A percentile compares a stretch with the other conserved stretches of the same genome.
Evolutionary conservation across 2,329 filamentous ascomycete species (phyloP).

Genomic region (Cordyceps militaris): DNA sequence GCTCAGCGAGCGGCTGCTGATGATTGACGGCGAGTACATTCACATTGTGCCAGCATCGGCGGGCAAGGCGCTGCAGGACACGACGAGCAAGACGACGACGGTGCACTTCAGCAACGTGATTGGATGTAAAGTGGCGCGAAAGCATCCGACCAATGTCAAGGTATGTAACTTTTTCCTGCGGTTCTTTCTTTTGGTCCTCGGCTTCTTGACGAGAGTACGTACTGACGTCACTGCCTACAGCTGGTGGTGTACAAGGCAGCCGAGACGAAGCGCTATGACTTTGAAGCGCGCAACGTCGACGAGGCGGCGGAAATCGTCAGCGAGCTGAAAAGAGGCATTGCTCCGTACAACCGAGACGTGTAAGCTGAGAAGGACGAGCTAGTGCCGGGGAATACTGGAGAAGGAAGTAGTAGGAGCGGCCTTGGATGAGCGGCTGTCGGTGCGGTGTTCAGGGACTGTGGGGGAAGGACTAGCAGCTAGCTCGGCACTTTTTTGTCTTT

Average conservation of each 20-base stretch:
- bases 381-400: not conserved
- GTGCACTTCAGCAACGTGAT: slow-evolving; percentile 78
- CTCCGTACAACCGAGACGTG: slow-evolving; percentile 50
- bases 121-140: slow-evolving; percentile 72
- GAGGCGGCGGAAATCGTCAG: slow-evolving; percentile 74
- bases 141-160: slow-evolving; percentile 75
- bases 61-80: slow-evolving; percentile 58
- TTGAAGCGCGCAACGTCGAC: slow-evolving; percentile 64
- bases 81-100: slow-evolving; percentile 65
- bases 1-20: slow-evolving; percentile 66
- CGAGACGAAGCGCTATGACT: slow-evolving; percentile 77
- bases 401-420: not conserved
- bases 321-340: slow-evolving; percentile 70
- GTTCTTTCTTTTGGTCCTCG: not conserved
- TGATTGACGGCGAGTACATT: slow-evolving; percentile 80
- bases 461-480: too few species aligned
- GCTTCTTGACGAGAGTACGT: not conserved
- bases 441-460: not conserved
- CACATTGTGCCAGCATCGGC: slow-evolving; percentile 70
- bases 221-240: slow-evolving; percentile 27
- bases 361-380: slow-evolving; percentile 15
- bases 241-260: slow-evolving; percentile 66
- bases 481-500: too few species aligned
- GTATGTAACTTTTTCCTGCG: slow-evolving; percentile 33
- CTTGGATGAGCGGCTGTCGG: not conserved